Percentiles rank a stretch among this genome's conserved stretches.
Conservation (phyloP, 768 basidiomycete species). For the Trametes gibbosa region DNA sequence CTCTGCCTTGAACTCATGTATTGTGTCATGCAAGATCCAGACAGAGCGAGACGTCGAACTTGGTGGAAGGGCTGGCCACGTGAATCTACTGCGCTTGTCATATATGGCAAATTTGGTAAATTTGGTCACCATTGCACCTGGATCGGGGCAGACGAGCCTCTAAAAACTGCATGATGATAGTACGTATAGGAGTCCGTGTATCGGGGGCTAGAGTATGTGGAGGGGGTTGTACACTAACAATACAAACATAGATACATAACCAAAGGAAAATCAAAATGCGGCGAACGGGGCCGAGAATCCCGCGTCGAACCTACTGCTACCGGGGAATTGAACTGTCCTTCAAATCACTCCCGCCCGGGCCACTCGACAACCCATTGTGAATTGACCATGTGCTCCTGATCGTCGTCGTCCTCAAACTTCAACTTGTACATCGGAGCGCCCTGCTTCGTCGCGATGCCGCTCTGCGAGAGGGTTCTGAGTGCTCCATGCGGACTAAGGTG, state of each 20-base stretch:
- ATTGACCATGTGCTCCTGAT: constrained; percentile 74
- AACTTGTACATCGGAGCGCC: constrained; percentile 60
- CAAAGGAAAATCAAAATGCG: not conserved
- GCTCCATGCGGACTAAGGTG: not conserved
- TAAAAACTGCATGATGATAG: too few relatives aligned
- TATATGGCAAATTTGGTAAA: not conserved
- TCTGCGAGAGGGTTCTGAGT: constrained; percentile 16
- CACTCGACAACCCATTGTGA: constrained; percentile 83
- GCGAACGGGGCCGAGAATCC: not conserved
- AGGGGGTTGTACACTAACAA: constrained; percentile 4
- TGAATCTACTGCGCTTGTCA: not conserved
- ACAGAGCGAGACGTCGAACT: constrained; percentile 7
- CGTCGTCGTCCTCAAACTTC: constrained; percentile 87
- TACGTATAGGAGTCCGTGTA: not conserved
- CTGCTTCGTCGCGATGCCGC: constrained; percentile 18
- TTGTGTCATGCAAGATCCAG: constrained; percentile 11
- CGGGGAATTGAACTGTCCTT: not conserved
- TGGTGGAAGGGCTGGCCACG: constrained; percentile 9
- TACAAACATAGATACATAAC: constrained; percentile 10
- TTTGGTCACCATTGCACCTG: too few relatives aligned
- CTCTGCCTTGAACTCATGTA: not conserved
- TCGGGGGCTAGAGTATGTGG: not conserved
- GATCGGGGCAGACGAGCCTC: too few relatives aligned
- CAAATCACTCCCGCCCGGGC: constrained; percentile 43
- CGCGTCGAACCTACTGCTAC: not conserved